Percentiles rank a stretch among this genome's conserved stretches.
These are phyloP conservation scores for Pisolithus marmoratus DNA, from an alignment of 768 basidiomycete species.

Conservation along the genomic window DNA sequence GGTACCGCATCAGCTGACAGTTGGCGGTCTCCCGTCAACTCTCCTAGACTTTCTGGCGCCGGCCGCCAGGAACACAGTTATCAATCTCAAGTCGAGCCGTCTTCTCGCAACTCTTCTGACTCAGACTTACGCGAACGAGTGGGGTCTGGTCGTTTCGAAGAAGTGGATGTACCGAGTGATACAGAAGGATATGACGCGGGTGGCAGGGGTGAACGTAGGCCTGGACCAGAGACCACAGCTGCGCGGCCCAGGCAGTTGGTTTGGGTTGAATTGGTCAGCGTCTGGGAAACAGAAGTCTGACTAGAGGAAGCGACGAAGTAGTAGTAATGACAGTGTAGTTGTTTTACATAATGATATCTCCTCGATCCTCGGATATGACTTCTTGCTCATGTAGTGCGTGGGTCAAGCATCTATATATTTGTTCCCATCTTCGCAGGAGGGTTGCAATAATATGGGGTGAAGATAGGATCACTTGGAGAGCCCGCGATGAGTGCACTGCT, in stretches of 20 bases:
- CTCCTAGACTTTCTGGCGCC: constrained; percentile 17
- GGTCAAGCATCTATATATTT: too few relatives aligned
- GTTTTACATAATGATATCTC: background rate
- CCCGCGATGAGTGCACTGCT: too few relatives aligned
- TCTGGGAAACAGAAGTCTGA: constrained; percentile 16
- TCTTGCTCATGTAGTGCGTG: too few relatives aligned
- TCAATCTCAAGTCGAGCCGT: constrained; percentile 14
- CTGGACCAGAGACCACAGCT: constrained; percentile 18
- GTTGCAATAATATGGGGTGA: too few relatives aligned
- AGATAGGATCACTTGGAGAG: too few relatives aligned
- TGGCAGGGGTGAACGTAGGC: constrained; percentile 12
- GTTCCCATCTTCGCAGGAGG: too few relatives aligned
- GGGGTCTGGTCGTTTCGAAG: constrained; percentile 50
- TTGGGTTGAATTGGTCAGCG: constrained; percentile 28
- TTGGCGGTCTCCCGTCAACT: constrained; percentile 24
- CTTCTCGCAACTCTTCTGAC: constrained; percentile 36
- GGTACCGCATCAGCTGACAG: constrained; percentile 36
- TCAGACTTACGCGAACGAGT: constrained; percentile 43
- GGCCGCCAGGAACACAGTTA: background rate
- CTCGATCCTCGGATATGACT: too few relatives aligned
- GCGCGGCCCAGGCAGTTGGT: constrained; percentile 29
- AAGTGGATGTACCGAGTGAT: constrained; percentile 68
- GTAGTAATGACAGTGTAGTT: background rate
- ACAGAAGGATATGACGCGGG: constrained; percentile 54
- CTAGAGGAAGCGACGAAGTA: background rate